phyloP scores from a whole-genome alignment of 106 monocot species.

The Dendrobium nobile region DNA sequence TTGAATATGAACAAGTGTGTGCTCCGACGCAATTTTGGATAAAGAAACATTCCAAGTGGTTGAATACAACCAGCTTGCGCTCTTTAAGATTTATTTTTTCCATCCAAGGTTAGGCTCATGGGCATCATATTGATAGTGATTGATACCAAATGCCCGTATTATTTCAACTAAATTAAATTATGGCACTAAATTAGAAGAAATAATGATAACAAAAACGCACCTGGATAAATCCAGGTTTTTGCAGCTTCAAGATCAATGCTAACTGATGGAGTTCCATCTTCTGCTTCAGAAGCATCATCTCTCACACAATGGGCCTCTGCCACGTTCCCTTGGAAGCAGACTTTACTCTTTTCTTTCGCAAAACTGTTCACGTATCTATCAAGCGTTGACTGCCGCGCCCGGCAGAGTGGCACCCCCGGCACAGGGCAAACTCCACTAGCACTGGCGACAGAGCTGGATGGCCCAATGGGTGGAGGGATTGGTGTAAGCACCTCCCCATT shows the following conservation, averaged over 20 bases:
- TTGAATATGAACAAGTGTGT: not conserved
- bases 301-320: not conserved
- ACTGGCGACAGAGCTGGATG: not conserved
- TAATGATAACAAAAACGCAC: constrained; percentile 12
- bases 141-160: not conserved
- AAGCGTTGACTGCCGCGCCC: constrained; percentile 61
- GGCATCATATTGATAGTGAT: not conserved
- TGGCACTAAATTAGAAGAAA: not conserved
- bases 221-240: constrained; percentile 92
- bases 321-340: not conserved
- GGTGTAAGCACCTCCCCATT: not conserved
- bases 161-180: not conserved
- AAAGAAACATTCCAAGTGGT: too few species aligned
- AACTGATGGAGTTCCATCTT: constrained; percentile 26
- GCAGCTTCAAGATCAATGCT: constrained; percentile 81
- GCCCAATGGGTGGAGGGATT: not conserved
- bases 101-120: not conserved
- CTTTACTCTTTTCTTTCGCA: constrained; percentile 17
- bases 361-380: constrained; percentile 59
- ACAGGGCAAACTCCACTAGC: not conserved
- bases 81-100: not conserved
- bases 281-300: constrained; percentile 5
- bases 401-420: constrained; percentile 4
- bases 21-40: not conserved
- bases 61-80: not conserved